phyloP scores from a whole-genome alignment of 129 eudicot genomes.

The Escallonia rubra region DNA sequence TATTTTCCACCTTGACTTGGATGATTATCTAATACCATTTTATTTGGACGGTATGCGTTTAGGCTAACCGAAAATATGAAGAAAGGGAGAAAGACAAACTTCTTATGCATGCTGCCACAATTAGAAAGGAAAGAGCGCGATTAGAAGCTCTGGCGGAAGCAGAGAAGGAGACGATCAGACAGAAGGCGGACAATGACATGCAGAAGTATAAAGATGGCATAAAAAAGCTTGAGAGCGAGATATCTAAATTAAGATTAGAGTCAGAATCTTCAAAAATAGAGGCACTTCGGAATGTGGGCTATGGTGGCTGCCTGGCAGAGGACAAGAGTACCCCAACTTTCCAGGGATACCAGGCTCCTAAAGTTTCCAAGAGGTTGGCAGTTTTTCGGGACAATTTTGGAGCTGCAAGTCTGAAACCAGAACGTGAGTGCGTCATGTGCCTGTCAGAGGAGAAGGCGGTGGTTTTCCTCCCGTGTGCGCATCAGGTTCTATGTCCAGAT shows the following conservation, averaged over 20 bases:
- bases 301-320: slow-evolving; percentile 1
- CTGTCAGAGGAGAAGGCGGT: slow-evolving; percentile 50
- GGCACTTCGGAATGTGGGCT: slow-evolving; percentile 22
- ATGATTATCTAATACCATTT: neutral
- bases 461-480: slow-evolving; percentile 72
- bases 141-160: slow-evolving; percentile 16
- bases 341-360: slow-evolving; percentile 10
- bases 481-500: slow-evolving; percentile 51
- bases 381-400: slow-evolving; percentile 22
- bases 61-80: slow-evolving; percentile 44
- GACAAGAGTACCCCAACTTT: neutral
- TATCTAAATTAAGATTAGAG: slow-evolving; percentile 34
- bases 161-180: slow-evolving; percentile 23
- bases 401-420: slow-evolving; percentile 14
- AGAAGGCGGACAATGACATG: slow-evolving; percentile 21
- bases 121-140: slow-evolving; percentile 27
- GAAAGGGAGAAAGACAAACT: slow-evolving; percentile 32
- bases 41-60: slow-evolving; percentile 2
- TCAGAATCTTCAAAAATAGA: slow-evolving; percentile 36
- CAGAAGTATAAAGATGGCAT: slow-evolving; percentile 28
- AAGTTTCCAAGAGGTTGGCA: slow-evolving; percentile 23
- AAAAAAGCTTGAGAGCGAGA: slow-evolving; percentile 24
- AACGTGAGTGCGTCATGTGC: slow-evolving; percentile 75
- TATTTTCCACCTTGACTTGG: neutral
- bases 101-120: slow-evolving; percentile 9